Conservation (phyloP, 2,329 filamentous ascomycete genomes). For the Trichoderma cornu-damae region DNA sequence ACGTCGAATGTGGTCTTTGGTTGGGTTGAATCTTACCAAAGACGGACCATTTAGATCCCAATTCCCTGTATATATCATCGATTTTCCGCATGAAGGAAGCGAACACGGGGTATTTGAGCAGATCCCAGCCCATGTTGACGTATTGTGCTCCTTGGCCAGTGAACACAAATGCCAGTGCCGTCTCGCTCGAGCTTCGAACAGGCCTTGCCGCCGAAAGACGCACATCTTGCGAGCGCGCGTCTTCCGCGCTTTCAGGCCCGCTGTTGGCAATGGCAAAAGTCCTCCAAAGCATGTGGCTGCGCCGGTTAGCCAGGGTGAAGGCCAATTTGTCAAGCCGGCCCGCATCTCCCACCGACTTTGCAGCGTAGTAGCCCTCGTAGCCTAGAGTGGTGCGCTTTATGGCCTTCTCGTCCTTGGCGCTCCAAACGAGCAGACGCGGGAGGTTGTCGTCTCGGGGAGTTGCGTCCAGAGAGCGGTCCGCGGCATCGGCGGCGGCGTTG, state of each 20-base stretch:
- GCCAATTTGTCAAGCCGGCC: neutral
- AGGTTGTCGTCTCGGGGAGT: no score
- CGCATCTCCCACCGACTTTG: neutral
- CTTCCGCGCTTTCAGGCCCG: neutral
- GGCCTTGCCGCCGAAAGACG: neutral
- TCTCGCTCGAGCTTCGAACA: neutral
- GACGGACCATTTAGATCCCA: conserved; percentile 8
- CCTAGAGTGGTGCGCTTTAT: neutral
- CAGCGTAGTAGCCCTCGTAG: neutral
- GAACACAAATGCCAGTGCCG: conserved; percentile 24
- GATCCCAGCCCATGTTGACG: conserved; percentile 29
- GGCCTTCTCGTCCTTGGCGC: neutral
- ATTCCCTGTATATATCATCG: neutral
- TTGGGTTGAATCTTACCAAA: conserved; percentile 2
- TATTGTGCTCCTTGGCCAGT: conserved; percentile 33
- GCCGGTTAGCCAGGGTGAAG: neutral
- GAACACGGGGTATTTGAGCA: conserved; percentile 30
- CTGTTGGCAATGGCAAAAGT: neutral
- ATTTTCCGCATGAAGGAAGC: conserved; percentile 22
- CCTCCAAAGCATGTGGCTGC: conserved; percentile 25
- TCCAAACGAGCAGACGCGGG: neutral
- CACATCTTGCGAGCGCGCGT: no score
- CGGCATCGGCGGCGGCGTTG: neutral
- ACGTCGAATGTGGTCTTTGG: no score
- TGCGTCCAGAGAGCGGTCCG: neutral